Conservation (phyloP, 2,329 filamentous ascomycete species). For the Aspergillus jensenii region DNA sequence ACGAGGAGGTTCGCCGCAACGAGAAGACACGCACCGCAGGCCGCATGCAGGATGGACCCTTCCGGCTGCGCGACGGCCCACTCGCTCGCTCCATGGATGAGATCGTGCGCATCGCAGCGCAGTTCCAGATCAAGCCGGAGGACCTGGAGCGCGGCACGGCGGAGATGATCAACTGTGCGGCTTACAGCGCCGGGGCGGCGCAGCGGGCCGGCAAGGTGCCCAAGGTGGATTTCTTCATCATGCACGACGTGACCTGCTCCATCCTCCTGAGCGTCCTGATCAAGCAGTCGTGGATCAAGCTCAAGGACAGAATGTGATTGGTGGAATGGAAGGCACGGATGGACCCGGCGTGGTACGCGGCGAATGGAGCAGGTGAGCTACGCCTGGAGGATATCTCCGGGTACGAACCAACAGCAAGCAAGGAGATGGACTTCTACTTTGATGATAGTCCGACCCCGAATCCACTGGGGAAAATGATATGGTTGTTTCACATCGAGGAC, state of each 20-base stretch:
- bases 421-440: no score
- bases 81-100: no score
- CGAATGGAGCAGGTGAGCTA: constrained; percentile 63
- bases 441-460: no score
- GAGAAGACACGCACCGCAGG: no score
- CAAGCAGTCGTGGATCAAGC: no score
- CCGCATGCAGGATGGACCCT: no score
- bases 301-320: constrained; percentile 60
- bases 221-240: constrained; percentile 81
- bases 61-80: constrained; percentile 53
- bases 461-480: no score
- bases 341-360: constrained; percentile 73
- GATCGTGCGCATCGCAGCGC: no score
- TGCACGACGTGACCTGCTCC: constrained; percentile 73
- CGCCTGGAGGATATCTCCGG: constrained; percentile 57
- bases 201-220: constrained; percentile 63
- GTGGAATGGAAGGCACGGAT: constrained; percentile 79
- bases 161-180: constrained; percentile 62
- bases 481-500: no score
- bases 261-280: constrained; percentile 54
- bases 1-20: no score
- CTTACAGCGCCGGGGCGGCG: constrained; percentile 47
- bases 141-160: constrained; percentile 63
- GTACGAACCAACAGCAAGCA: constrained; percentile 44
- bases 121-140: no score